These are phyloP conservation scores for Bathelium albidoporum DNA, from an alignment of 495 filamentous ascomycete genomes.

Conservation along the genomic window DNA sequence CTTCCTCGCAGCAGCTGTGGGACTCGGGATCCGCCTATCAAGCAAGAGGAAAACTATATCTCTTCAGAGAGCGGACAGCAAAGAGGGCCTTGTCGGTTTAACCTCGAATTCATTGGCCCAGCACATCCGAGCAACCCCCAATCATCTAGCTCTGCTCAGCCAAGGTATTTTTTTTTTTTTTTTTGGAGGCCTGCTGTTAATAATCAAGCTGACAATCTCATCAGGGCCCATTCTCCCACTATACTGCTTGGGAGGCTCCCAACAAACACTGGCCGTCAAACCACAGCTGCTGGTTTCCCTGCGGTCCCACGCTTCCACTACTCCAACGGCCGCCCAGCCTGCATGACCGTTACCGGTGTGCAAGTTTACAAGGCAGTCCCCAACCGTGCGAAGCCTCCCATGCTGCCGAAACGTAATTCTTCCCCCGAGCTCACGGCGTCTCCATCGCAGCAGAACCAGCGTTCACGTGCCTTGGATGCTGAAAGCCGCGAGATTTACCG, in stretches of 20 bases:
- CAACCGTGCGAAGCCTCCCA: not conserved
- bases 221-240: not conserved
- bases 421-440: not conserved
- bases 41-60: not conserved
- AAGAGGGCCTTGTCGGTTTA: not conserved
- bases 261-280: not conserved
- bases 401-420: too few species aligned
- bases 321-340: not conserved
- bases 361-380: not conserved
- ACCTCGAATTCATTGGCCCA: not conserved
- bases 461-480: not conserved
- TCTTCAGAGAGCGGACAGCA: not conserved
- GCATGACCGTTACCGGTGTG: not conserved
- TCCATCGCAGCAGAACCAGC: not conserved
- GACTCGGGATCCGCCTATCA: not conserved
- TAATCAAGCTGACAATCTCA: not conserved
- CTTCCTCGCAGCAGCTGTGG: not conserved
- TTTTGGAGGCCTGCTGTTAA: too few species aligned
- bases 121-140: not conserved
- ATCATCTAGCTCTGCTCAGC: not conserved
- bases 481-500: not conserved
- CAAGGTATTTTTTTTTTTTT: not conserved
- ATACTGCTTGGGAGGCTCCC: not conserved
- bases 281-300: not conserved
- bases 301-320: not conserved